Evolutionary conservation across 345 rosid genomes (phyloP), one percentile per base, ranked within the genome.

Genomic region (Acer yangbiense): DNA sequence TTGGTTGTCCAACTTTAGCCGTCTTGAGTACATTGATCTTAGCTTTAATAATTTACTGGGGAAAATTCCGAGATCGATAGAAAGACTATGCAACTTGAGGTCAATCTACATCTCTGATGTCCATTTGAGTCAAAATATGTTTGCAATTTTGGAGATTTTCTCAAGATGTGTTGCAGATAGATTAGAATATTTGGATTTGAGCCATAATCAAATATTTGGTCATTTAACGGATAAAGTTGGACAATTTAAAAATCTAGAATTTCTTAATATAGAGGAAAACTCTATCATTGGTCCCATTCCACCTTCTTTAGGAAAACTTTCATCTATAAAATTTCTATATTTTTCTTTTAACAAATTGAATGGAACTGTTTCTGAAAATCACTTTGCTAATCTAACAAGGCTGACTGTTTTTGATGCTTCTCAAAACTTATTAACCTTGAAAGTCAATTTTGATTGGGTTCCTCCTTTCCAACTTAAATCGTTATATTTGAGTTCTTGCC

Each of bases 401-500:
- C 25, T 23, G 25, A 23, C 25, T 23, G 25, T 23, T 23, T 23
- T 23, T 23, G 25, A 23, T 23, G 25, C 25, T 23, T 23, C 25
- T 23, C 0, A 23, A 23, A 23, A 23, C 25, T 23, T 23, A 23
- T 23, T 23, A 23, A 23, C 25, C 25, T 23, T 23, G 25, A 23
- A 23, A 23, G 25, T 23, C 25, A 23, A 23, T 23, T 23, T 23
- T 23, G 25, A 23, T 23, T 23, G 25, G 25, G 25, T 23, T 23
- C 25, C 25, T 23, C 25, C 25, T 23, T 23, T 23, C 62, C 17
- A 1, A 76, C 74, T 86, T n/a, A 17, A 43, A n/a, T 1, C 3
- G 3, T 55, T 86, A 41, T 9, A 14, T 10, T 35, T 86, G 27
- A 16, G 60, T 0, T 79, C 82, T 8, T 78, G 84, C 71, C 66